Evolutionary conservation across 2,329 filamentous ascomycete species (phyloP), one percentile per base, ranked within the genome.

Genomic region (Thyridium curvatum): DNA sequence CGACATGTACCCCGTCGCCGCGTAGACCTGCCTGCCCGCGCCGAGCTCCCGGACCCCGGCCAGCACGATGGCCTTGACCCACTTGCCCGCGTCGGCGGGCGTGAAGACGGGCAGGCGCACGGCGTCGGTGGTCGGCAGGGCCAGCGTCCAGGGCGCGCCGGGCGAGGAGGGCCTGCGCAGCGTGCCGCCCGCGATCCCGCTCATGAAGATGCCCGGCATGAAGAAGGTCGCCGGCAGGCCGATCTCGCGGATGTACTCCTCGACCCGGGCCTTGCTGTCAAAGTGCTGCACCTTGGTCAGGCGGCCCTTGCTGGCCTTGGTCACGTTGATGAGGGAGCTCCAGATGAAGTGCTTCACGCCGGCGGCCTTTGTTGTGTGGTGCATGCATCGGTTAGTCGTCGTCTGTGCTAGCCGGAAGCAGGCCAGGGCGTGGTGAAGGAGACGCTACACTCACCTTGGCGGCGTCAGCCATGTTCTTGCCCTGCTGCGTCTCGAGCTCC

Each of bases 211-310:
- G 3, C 63, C 75, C 0, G 73, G 68, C n/a, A 68, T 55, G 49
- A 74, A 68, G 51, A 74, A 77, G 0, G 72, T 64, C 16, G 65
- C 62, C 3, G 68, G 65, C 8, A 77, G 58, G 0, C 62, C 64
- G 3, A 71, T 49, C 0, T 44, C 41, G 14, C 71, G 66, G 34
- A 77, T 69, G 49, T 80, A 76, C n/a, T 62, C 47, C 46, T 77
- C 74, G 0, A 74, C 65, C 12, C 68, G 57, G 15, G 74, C 74
- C 52, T 81, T 81, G 52, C 55, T 60, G 53, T 81, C 77, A 43
- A 80, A 81, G 45, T 74, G 69, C 43, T 64, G 56, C 21, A 72
- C 65, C 32, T 63, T 49, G 17, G 57, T 36, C 4, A 71, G 60
- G 13, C 51, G 53, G 39, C 66, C 66, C 8, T 64, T 60, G 34